phyloP scores from a whole-genome alignment of 306 rosid species.

The Phaseolus lunatus region DNA sequence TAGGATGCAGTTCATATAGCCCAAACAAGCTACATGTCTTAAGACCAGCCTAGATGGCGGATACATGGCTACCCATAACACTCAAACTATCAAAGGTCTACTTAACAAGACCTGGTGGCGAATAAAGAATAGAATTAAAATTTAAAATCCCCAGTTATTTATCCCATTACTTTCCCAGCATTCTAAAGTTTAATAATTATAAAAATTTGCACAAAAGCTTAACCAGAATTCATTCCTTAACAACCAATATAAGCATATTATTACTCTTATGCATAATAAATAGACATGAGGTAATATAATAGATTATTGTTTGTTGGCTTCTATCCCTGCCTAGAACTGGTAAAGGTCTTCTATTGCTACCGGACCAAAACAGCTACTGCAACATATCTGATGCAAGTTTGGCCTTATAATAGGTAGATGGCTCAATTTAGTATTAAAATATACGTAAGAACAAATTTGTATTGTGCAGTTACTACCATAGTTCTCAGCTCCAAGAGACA shows the following conservation, averaged over 20 bases:
- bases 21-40: background rate
- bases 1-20: background rate
- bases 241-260: background rate
- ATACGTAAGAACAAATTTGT: too few species aligned
- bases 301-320: background rate
- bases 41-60: background rate
- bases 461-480: too few species aligned
- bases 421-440: too few species aligned
- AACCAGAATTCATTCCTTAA: background rate
- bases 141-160: background rate
- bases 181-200: slow-evolving; percentile 3
- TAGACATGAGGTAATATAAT: background rate
- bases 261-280: background rate
- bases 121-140: slow-evolving; percentile 10
- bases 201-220: background rate
- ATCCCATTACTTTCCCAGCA: background rate
- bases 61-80: background rate
- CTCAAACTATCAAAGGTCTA: slow-evolving; percentile 6
- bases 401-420: too few species aligned
- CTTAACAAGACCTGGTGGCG: background rate
- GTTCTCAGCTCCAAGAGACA: too few species aligned
- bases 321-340: background rate
- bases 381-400: background rate
- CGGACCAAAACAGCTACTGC: background rate
- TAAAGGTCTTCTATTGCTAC: background rate